Evolutionary conservation across 306 rosid species (phyloP).

Genomic region (Pyrus bretschneideri): DNA sequence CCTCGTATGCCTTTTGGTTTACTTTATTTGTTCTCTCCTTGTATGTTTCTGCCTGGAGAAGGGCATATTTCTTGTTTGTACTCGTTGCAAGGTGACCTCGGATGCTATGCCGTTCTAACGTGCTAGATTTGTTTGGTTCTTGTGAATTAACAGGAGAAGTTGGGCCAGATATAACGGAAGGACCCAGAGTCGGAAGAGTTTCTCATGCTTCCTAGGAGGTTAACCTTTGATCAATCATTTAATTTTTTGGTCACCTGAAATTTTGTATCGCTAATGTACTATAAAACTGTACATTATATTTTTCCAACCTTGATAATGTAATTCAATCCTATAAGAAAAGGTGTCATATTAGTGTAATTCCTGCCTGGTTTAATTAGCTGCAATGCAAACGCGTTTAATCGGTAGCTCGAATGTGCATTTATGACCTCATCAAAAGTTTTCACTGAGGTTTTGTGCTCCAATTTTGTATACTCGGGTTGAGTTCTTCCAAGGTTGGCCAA

Average conservation of each 20-base stretch:
- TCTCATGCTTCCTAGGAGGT: neutral
- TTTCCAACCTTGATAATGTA: neutral
- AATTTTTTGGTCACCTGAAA: neutral
- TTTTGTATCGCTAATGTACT: slow-evolving; percentile 21
- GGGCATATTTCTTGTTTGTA: neutral
- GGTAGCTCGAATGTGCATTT: neutral
- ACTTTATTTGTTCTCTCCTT: neutral
- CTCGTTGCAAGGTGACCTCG: neutral
- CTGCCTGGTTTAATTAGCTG: neutral
- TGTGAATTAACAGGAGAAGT: slow-evolving; percentile 60
- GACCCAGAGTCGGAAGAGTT: neutral
- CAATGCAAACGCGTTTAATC: neutral
- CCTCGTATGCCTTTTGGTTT: neutral
- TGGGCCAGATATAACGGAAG: slow-evolving; percentile 57
- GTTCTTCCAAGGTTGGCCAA: too few species aligned
- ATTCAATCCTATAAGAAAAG: neutral
- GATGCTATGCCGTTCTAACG: neutral
- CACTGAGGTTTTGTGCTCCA: too few species aligned
- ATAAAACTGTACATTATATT: neutral
- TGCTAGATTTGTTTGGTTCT: slow-evolving; percentile 10
- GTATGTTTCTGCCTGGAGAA: neutral
- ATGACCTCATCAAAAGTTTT: too few species aligned
- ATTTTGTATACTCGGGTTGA: too few species aligned
- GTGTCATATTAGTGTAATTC: neutral
- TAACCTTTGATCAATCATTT: neutral